phyloP scores from a whole-genome alignment of 805 yeast genomes.

The Clavispora santaluciae region DNA sequence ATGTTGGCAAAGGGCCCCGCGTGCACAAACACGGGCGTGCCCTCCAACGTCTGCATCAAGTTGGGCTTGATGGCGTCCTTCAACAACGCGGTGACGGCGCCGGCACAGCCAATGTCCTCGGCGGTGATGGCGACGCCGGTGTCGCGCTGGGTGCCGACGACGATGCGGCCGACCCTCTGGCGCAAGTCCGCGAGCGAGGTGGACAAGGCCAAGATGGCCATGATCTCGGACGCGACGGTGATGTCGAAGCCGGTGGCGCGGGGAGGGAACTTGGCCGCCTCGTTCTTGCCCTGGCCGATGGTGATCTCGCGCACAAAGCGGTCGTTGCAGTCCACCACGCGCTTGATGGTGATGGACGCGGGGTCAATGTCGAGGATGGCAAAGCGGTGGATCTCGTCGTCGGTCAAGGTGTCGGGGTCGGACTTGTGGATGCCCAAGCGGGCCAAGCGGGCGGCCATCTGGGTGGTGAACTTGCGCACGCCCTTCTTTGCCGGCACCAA shows the following conservation, averaged over 20 bases:
- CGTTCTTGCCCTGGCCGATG: slow-evolving; percentile 89
- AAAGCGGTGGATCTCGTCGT: slow-evolving; percentile 67
- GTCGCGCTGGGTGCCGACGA: slow-evolving; percentile 70
- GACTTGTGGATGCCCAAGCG: slow-evolving; percentile 80
- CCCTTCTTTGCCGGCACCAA: slow-evolving; percentile 86
- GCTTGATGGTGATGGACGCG: slow-evolving; percentile 80
- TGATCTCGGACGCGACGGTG: slow-evolving; percentile 92
- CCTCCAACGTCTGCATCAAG: slow-evolving; percentile 95
- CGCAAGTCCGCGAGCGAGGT: slow-evolving; percentile 78
- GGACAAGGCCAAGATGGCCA: slow-evolving; percentile 91
- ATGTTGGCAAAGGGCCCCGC: slow-evolving; percentile 99
- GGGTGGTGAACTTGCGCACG: slow-evolving; percentile 67
- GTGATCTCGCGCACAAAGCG: slow-evolving; percentile 85
- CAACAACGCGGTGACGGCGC: slow-evolving; percentile 90
- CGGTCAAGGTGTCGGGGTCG: slow-evolving; percentile 74
- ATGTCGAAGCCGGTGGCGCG: slow-evolving; percentile 92
- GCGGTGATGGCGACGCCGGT: slow-evolving; percentile 82
- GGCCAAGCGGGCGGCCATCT: slow-evolving; percentile 69
- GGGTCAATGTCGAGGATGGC: slow-evolving; percentile 89
- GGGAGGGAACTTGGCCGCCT: slow-evolving; percentile 66
- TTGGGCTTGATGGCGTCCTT: slow-evolving; percentile 97
- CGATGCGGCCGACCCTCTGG: slow-evolving; percentile 81
- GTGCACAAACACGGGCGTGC: slow-evolving; percentile 95
- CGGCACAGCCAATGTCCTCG: slow-evolving; percentile 93
- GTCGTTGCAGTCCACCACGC: slow-evolving; percentile 94